phyloP scores from a whole-genome alignment of 2,329 filamentous ascomycete species.

The Nigrospora oryzae region DNA sequence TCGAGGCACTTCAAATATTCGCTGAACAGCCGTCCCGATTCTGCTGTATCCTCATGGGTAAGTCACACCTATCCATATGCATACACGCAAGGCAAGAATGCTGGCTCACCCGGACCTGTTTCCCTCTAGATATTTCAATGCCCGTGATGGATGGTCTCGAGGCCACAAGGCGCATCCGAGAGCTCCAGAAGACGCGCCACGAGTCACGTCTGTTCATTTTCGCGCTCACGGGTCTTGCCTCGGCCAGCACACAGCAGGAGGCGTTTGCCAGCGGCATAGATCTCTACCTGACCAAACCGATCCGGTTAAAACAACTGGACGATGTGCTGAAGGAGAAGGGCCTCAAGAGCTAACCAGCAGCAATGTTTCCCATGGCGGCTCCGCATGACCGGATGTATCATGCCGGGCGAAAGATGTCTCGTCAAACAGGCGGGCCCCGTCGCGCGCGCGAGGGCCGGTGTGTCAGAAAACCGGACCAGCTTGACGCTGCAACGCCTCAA shows the following conservation, averaged over 20 bases:
- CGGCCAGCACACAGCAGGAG: slow-evolving; percentile 31
- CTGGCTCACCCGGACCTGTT: no score
- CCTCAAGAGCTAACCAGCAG: no score
- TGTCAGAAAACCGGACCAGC: no score
- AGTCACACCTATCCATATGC: no score
- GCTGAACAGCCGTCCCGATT: slow-evolving; percentile 6
- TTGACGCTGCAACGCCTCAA: no score
- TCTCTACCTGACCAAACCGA: slow-evolving; percentile 37
- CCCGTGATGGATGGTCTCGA: slow-evolving; percentile 32
- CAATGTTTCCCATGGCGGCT: no score
- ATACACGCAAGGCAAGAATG: not conserved
- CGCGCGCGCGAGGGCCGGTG: no score
- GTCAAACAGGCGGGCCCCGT: no score
- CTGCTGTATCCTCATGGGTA: slow-evolving; percentile 11
- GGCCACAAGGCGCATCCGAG: slow-evolving; percentile 28
- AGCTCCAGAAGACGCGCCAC: slow-evolving; percentile 26
- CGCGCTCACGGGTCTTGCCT: slow-evolving; percentile 34
- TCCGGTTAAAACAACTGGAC: slow-evolving; percentile 21
- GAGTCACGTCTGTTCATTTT: slow-evolving; percentile 29
- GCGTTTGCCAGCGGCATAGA: slow-evolving; percentile 35
- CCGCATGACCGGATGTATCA: no score
- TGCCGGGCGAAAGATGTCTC: no score
- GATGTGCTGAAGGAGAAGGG: not conserved
- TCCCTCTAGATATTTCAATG: slow-evolving; percentile 32
- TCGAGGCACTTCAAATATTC: slow-evolving; percentile 26